phyloP scores from a whole-genome alignment of 2,329 filamentous ascomycete species.

The Phialophora verrucosa region DNA sequence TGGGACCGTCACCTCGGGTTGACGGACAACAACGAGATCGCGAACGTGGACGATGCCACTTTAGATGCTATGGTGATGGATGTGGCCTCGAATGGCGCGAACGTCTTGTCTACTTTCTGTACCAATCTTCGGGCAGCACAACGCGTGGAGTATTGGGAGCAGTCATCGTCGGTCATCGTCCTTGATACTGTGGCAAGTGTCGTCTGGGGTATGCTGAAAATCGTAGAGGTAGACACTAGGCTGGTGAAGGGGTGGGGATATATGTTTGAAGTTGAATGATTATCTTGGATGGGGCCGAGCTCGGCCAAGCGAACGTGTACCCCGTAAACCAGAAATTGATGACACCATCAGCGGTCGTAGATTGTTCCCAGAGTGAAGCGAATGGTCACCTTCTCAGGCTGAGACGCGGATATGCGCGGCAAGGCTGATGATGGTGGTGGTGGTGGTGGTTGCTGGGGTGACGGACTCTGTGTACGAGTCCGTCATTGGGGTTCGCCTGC shows the following conservation, averaged over 20 bases:
- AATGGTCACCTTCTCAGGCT: background rate
- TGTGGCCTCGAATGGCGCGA: conserved; percentile 38
- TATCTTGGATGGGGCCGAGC: background rate
- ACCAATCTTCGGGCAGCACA: conserved; percentile 53
- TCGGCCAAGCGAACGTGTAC: background rate
- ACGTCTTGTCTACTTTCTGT: conserved; percentile 51
- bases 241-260: conserved; percentile 46
- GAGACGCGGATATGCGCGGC: background rate
- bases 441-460: conserved; percentile 18
- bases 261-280: conserved; percentile 41
- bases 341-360: background rate
- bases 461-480: background rate
- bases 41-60: conserved; percentile 43
- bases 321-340: background rate
- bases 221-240: conserved; percentile 38
- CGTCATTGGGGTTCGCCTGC: conserved; percentile 8
- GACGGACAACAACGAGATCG: conserved; percentile 50
- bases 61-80: conserved; percentile 29
- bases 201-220: conserved; percentile 50
- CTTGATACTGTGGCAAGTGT: conserved; percentile 53
- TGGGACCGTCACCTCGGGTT: conserved; percentile 45
- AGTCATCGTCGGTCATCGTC: conserved; percentile 43
- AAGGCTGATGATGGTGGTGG: conserved; percentile 6
- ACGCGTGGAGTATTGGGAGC: conserved; percentile 49
- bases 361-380: background rate